Evolutionary conservation across 129 eudicot genomes (phyloP), one percentile per base, ranked within the genome.

Genomic region (Saussurea involucrata): DNA sequence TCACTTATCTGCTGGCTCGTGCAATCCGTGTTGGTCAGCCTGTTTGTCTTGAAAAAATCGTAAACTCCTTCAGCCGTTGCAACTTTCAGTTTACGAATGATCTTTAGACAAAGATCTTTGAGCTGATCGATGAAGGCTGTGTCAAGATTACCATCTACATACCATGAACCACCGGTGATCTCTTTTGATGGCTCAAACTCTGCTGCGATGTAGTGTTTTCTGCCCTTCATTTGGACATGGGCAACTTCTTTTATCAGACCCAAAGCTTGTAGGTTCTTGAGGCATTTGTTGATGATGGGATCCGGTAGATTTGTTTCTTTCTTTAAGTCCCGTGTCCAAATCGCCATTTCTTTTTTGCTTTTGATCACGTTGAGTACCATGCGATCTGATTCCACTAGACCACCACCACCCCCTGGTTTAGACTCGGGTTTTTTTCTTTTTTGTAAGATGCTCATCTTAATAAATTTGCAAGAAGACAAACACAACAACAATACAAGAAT

Each of bases 111-210:
- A n/a, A 71, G 0, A 1, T 24, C 40, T 79, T 74, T 89, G 10
- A 89, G 82, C 4, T 22, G 25, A 6, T 63, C 73, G 17, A 95
- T 90, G 63, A 84, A 81, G 0, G 60, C 81, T 0, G 61, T 74
- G 70, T 95, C 95, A 6, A 95, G 92, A 24, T 85, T 75, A 20
- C 99, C 99, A 6, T 83, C 83, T 3, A 75, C 81, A 53, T 95
- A 95, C 97, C 96, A 95, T 2, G 84, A 79, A 15, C 99, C 99
- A 1, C 97, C 99, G 0, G 88, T 88, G 27, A 92, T 21, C 77
- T 92, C 97, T 32, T 73, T 80, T 0, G 99, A 86, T 10, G 99
- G 92, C 72, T 95, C 87, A 42, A 85, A 89, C 70, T 90, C 97
- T 1, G 76, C 82, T n/a, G 87, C 96, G 82, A 95, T 85, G 66